Conservation (phyloP, 352 stramenopile genomes). For the Aphanomyces astaci region DNA sequence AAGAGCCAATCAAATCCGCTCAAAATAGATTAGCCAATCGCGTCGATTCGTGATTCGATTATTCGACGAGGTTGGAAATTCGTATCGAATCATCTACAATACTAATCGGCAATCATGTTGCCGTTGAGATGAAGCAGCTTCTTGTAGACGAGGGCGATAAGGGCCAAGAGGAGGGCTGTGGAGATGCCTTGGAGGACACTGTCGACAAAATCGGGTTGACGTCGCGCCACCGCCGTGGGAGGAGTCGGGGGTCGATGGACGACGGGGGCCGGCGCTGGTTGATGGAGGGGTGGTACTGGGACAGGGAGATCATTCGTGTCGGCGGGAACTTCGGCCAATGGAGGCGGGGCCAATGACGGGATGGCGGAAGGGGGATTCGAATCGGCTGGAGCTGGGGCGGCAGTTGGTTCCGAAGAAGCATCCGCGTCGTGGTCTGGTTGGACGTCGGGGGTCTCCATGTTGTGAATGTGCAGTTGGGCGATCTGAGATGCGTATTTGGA, state of each 20-base stretch:
- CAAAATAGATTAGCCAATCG: too few relatives aligned
- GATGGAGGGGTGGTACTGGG: too few relatives aligned
- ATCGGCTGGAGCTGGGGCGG: not conserved
- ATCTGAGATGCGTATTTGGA: slow-evolving; percentile 77
- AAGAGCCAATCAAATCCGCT: too few relatives aligned
- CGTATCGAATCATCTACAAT: too few relatives aligned
- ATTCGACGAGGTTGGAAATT: too few relatives aligned
- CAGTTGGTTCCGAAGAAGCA: not conserved
- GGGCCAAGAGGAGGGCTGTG: slow-evolving; percentile 47
- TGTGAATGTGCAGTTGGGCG: slow-evolving; percentile 73
- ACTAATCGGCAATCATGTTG: slow-evolving; percentile 4
- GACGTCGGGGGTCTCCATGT: slow-evolving; percentile 31
- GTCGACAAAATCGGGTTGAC: slow-evolving; percentile 38
- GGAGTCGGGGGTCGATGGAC: too few relatives aligned
- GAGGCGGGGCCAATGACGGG: slow-evolving; percentile 14
- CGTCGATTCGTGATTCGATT: too few relatives aligned
- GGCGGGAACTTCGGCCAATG: not conserved
- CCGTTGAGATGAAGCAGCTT: slow-evolving; percentile 72
- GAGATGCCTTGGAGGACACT: slow-evolving; percentile 63
- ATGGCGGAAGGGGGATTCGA: not conserved
- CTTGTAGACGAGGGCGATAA: slow-evolving; percentile 73
- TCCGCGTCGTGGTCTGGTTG: not conserved
- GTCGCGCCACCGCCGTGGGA: too few relatives aligned
- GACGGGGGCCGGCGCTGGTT: not conserved
- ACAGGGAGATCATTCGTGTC: too few relatives aligned